Base-by-base conservation (phyloP, 139 green algal genomes). In the Auxenochlorella pyrenoidosa region DNA sequence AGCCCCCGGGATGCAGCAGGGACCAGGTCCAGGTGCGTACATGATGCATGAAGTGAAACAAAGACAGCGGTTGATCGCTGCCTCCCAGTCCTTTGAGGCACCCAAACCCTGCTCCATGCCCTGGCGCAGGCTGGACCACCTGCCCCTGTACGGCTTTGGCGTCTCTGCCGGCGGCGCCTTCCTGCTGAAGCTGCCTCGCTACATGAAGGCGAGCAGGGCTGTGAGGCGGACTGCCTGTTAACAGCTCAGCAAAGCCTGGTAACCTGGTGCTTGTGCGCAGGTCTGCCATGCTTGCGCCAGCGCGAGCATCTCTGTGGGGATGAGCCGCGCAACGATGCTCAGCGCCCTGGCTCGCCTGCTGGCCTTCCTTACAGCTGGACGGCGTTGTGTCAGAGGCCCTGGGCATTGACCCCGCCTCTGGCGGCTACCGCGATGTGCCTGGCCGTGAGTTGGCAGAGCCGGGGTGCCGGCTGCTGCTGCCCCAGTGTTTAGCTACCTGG, bases 361-460 rank as follows among this genome's bases (percentile, higher is more conserved):
- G 21, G 26, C 40, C 38, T 76, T 76, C 28, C 44, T 58, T 38
- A 40, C 80, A 85, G 80, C 72, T 85, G 34, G 80, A 85, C 44
- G 80, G 80, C 80, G 30, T 85, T 2, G 26, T 85, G 63, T 85
- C 80, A 0, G 80, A 85, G 63, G 80, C 80, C 6, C 41, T 85
- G 5, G 80, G 80, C 43, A 75, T 85, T 21, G 80, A 85, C 63
- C 80, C 80, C 28, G 34, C n/a, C 22, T 85, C 80, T 19, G 80
- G 80, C 5, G 80, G 80, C 30, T 65, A 63, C 80, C 38, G 66
- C 3, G 80, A 77, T 28, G 63, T 85, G 36, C 60, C 43, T 2
- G 63, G 63, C n/a, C 30, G 80, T 85, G 63, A 59, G 76, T 44
- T 1, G 36, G 36, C 3, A 24, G 5, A 18, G 15, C 30, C 47